Percentiles rank a stretch among this genome's conserved stretches.
Conservation (phyloP, 768 basidiomycete species). For the Tricholoma sp. region DNA sequence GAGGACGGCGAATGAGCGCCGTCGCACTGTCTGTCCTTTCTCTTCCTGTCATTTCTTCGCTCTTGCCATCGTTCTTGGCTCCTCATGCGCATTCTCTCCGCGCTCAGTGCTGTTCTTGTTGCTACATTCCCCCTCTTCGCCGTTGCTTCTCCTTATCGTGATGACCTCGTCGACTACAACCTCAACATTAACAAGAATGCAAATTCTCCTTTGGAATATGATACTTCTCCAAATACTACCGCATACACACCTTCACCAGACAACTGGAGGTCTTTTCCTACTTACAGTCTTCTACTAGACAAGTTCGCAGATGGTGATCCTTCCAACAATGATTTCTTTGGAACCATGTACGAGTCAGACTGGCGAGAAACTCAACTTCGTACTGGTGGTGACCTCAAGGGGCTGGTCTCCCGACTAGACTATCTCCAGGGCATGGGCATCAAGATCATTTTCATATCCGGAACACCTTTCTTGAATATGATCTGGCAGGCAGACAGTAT, state of each 20-base stretch:
- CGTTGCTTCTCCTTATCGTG: conserved; percentile 59
- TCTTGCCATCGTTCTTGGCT: not conserved
- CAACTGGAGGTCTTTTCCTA: conserved; percentile 83
- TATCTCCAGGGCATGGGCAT: conserved; percentile 90
- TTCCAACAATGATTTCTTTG: conserved; percentile 86
- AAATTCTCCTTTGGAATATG: conserved; percentile 59
- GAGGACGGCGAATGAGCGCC: not conserved
- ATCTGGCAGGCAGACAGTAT: conserved; percentile 94
- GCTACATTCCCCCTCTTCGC: conserved; percentile 33
- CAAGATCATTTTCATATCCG: conserved; percentile 81
- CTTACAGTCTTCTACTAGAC: conserved; percentile 82
- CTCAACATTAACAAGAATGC: conserved; percentile 76
- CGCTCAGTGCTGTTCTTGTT: conserved; percentile 21
- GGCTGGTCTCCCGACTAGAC: conserved; percentile 69
- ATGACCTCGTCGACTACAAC: conserved; percentile 67
- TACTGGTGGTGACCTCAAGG: conserved; percentile 84
- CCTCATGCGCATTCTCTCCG: conserved; percentile 44
- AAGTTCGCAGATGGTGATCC: conserved; percentile 95
- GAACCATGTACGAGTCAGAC: conserved; percentile 75
- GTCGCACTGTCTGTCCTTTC: too few relatives aligned
- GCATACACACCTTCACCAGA: conserved; percentile 73
- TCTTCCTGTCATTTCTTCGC: not conserved
- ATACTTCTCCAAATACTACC: conserved; percentile 50
- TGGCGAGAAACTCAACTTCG: conserved; percentile 86
- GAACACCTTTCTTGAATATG: conserved; percentile 93